Evolutionary conservation across 78 protist genomes (phyloP).

Genomic region (Monocercomonoides exilis): DNA sequence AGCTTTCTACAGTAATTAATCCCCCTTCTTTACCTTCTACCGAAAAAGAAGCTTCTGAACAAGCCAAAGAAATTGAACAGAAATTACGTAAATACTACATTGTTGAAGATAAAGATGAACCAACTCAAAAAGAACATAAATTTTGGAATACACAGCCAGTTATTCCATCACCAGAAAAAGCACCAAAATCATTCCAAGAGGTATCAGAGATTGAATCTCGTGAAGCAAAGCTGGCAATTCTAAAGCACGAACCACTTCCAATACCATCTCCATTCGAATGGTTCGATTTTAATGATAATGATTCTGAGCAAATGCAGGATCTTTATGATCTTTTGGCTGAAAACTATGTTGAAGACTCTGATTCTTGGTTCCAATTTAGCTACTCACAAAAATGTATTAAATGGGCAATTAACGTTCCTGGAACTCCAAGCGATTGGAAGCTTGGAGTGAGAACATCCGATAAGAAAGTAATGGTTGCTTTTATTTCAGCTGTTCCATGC

Average conservation of each 20-base stretch:
- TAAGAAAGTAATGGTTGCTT: neutral
- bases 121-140: neutral
- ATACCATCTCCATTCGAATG: neutral
- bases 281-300: neutral
- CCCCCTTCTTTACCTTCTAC: too few relatives aligned
- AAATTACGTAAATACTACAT: neutral
- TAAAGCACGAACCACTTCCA: neutral
- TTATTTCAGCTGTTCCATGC: neutral
- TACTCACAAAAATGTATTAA: neutral
- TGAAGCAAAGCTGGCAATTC: neutral
- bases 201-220: neutral
- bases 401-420: constrained; percentile 1
- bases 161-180: neutral
- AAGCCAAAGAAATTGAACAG: neutral
- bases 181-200: neutral
- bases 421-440: neutral
- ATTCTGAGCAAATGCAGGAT: neutral
- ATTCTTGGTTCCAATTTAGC: neutral
- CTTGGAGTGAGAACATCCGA: neutral
- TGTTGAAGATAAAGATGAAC: neutral
- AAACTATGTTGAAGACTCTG: neutral
- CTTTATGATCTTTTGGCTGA: neutral
- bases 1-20: too few relatives aligned
- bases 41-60: neutral
- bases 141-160: constrained; percentile 9